These are phyloP conservation scores for Trichoderma oligosporum DNA, from an alignment of 2,329 filamentous ascomycete genomes.

Conservation along the genomic window DNA sequence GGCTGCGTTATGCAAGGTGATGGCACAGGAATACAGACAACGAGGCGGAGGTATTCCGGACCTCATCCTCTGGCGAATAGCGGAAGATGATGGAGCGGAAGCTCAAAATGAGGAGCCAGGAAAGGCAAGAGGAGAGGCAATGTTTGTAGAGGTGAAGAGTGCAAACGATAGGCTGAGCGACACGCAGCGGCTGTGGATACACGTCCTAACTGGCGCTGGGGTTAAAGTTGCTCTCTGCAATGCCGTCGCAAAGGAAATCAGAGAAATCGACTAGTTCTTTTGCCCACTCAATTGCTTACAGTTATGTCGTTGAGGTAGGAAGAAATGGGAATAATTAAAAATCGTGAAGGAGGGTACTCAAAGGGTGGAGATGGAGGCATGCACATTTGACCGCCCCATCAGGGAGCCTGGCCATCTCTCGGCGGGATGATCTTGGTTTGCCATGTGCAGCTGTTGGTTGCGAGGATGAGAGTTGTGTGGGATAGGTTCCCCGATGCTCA, in stretches of 20 bases:
- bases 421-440: conserved; percentile 17
- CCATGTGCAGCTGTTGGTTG: conserved; percentile 10
- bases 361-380: conserved; percentile 14
- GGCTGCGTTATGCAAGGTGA: conserved; percentile 81
- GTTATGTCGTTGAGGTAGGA: background rate
- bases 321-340: conserved; percentile 6
- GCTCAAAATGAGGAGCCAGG: conserved; percentile 24
- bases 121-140: conserved; percentile 54
- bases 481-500: conserved; percentile 13
- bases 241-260: conserved; percentile 53
- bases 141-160: conserved; percentile 78
- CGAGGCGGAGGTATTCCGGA: conserved; percentile 87
- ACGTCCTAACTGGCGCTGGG: conserved; percentile 82
- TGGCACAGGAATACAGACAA: conserved; percentile 90
- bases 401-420: background rate
- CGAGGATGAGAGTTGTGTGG: conserved; percentile 2
- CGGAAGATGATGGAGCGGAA: conserved; percentile 24
- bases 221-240: conserved; percentile 79
- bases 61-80: conserved; percentile 75
- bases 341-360: conserved; percentile 5
- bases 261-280: conserved; percentile 37
- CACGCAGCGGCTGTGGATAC: conserved; percentile 94
- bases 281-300: background rate
- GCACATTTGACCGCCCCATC: conserved; percentile 8
- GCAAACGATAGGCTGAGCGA: conserved; percentile 93